Conservation (phyloP, 208 protist species). For the Trypanosoma avium region DNA sequence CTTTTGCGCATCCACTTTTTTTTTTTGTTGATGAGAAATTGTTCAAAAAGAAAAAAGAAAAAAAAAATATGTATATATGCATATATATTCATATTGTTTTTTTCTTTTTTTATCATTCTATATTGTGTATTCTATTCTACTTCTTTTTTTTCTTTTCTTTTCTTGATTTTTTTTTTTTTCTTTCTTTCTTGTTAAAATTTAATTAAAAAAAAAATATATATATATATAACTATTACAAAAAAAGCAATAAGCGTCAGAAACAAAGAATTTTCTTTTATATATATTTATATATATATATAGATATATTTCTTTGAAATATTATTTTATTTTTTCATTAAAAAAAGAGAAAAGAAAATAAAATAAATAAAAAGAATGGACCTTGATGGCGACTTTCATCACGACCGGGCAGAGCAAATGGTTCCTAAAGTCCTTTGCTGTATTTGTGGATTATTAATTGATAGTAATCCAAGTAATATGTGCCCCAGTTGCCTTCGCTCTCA, state of each 20-base stretch:
- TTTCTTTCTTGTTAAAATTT: neutral
- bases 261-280: too few relatives aligned
- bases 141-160: neutral
- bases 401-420: slow-evolving; percentile 26
- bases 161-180: neutral
- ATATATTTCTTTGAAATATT: neutral
- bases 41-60: too few relatives aligned
- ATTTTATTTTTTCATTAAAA: neutral
- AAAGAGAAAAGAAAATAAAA: slow-evolving; percentile 30
- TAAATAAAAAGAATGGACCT: slow-evolving; percentile 43
- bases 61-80: neutral
- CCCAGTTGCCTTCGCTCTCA: slow-evolving; percentile 95
- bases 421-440: slow-evolving; percentile 96
- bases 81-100: neutral
- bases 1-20: too few relatives aligned
- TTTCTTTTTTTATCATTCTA: neutral
- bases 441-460: slow-evolving; percentile 94
- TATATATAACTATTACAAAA: too few relatives aligned
- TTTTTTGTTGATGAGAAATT: too few relatives aligned
- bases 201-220: too few relatives aligned
- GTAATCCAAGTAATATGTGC: slow-evolving; percentile 99
- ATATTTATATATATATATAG: too few relatives aligned
- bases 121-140: slow-evolving; percentile 14
- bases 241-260: too few relatives aligned
- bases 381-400: slow-evolving; percentile 44